A percentile compares a stretch with the other conserved stretches of the same genome.
Evolutionary conservation across 345 rosid genomes (phyloP).

Genomic region (Ailanthus altissimus): DNA sequence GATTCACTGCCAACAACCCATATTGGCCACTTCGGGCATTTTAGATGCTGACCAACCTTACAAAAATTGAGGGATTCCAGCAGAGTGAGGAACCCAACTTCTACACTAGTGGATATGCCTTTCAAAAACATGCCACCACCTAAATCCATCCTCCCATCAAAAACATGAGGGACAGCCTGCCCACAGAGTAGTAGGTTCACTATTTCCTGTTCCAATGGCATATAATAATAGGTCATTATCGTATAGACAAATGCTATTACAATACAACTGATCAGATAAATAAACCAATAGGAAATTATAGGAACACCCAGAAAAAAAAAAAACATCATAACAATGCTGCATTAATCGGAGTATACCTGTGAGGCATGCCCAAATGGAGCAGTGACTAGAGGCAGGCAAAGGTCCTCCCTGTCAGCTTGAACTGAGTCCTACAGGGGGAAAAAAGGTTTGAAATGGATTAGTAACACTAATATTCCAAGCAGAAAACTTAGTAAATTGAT

Average conservation of each 20-base stretch:
- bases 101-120: conserved; percentile 77
- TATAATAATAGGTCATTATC: conserved; percentile 12
- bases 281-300: not conserved
- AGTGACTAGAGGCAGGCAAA: conserved; percentile 83
- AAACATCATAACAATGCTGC: not conserved
- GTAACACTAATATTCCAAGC: not conserved
- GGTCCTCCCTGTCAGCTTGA: conserved; percentile 97
- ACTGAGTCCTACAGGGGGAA: conserved; percentile 55
- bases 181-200: conserved; percentile 92
- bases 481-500: not conserved
- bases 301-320: not conserved
- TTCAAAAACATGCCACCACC: conserved; percentile 95
- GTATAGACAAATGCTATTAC: conserved; percentile 5
- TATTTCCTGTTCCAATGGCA: conserved; percentile 69
- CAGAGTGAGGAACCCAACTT: conserved; percentile 96
- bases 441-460: not conserved
- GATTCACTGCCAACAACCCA: conserved; percentile 99
- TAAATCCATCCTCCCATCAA: conserved; percentile 95
- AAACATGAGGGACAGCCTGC: conserved; percentile 94
- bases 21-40: conserved; percentile 96
- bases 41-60: conserved; percentile 91
- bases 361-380: conserved; percentile 99
- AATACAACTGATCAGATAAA: conserved; percentile 6
- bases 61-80: conserved; percentile 94
- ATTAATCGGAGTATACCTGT: conserved; percentile 55